Evolutionary conservation across 371 early-diverging fungal genomes (phyloP).

Genomic region (Mucor mucedo): DNA sequence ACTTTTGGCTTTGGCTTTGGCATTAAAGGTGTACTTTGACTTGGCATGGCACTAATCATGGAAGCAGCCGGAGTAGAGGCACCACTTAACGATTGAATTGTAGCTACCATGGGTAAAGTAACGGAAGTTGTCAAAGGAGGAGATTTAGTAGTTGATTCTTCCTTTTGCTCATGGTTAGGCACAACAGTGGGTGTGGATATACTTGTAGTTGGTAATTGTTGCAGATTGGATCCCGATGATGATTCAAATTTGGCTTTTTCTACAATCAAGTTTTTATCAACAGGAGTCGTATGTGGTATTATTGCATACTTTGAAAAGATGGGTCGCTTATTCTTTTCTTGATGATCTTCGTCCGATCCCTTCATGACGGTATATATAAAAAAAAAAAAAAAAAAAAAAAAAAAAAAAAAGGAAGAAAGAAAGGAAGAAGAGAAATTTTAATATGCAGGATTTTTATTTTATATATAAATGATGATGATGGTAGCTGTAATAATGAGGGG

Average conservation of each 20-base stretch:
- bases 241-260: constrained; percentile 40
- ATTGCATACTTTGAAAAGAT: constrained; percentile 14
- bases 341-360: constrained; percentile 30
- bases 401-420: not conserved
- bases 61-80: constrained; percentile 28
- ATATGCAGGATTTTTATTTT: not conserved
- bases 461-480: not conserved
- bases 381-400: not conserved
- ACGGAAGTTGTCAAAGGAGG: constrained; percentile 23
- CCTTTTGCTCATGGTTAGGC: constrained; percentile 4
- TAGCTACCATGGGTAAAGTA: constrained; percentile 18
- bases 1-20: constrained; percentile 24
- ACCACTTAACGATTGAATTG: constrained; percentile 9
- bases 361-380: constrained; percentile 26
- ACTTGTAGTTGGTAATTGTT: constrained; percentile 12
- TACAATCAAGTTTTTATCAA: constrained; percentile 42
- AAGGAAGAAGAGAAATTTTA: not conserved
- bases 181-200: constrained; percentile 5
- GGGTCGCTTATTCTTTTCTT: constrained; percentile 16
- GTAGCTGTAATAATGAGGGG: not conserved
- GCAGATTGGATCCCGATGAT: no score
- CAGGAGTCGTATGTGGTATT: constrained; percentile 11
- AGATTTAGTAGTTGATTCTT: not conserved
- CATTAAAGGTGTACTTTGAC: constrained; percentile 30
- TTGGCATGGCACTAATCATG: constrained; percentile 14